Conservation (phyloP, 805 yeast genomes). For the Nakazawaea populi region DNA sequence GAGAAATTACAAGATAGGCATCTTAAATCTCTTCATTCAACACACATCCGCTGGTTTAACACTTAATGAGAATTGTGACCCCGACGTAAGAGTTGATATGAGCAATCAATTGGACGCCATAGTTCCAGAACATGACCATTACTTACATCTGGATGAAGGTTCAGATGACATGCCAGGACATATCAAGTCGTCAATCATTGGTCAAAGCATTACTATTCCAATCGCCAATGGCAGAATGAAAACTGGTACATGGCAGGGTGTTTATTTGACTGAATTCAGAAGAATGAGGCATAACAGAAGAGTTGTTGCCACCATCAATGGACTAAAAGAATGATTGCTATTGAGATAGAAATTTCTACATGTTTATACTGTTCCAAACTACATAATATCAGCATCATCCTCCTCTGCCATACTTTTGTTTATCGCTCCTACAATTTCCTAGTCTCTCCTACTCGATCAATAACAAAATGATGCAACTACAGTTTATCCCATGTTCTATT, state of each 20-base stretch:
- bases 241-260: slow-evolving; percentile 84
- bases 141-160: slow-evolving; percentile 69
- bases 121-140: slow-evolving; percentile 61
- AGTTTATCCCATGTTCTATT: too few species aligned
- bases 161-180: slow-evolving; percentile 86
- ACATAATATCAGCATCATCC: too few species aligned
- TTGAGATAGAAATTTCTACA: background rate
- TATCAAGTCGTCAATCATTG: slow-evolving; percentile 55
- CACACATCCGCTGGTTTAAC: slow-evolving; percentile 80
- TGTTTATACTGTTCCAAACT: too few species aligned
- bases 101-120: slow-evolving; percentile 53
- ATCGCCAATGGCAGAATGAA: slow-evolving; percentile 62
- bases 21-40: slow-evolving; percentile 60
- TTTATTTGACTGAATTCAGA: slow-evolving; percentile 72
- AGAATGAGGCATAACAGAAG: slow-evolving; percentile 55
- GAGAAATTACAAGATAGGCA: slow-evolving; percentile 53
- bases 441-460: too few species aligned
- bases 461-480: too few species aligned
- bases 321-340: slow-evolving; percentile 30
- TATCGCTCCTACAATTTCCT: too few species aligned
- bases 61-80: slow-evolving; percentile 74
- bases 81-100: slow-evolving; percentile 72
- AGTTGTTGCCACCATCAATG: slow-evolving; percentile 70
- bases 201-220: slow-evolving; percentile 63
- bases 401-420: too few species aligned